phyloP scores from a whole-genome alignment of 805 yeast genomes.

The Aciculoconidium aculeatum region DNA sequence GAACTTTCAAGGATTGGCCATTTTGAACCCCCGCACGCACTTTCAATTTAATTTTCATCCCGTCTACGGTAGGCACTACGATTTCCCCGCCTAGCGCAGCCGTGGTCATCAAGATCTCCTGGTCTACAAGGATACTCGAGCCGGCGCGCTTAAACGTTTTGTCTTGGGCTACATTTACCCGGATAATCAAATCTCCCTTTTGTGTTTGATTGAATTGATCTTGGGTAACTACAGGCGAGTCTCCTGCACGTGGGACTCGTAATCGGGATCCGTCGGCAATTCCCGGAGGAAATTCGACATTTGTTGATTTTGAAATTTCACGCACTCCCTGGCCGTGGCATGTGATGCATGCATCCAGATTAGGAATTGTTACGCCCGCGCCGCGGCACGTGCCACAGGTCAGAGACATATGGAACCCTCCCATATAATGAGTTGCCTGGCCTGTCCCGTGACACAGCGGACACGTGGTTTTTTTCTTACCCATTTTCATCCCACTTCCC shows the following conservation, averaged over 20 bases:
- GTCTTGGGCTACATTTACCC: constrained; percentile 75
- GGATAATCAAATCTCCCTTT: constrained; percentile 84
- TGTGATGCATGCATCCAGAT: constrained; percentile 61
- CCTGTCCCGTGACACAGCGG: constrained; percentile 91
- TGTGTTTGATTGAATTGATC: constrained; percentile 62
- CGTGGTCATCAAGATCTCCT: constrained; percentile 84
- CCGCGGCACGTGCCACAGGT: constrained; percentile 89
- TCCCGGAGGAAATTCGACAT: constrained; percentile 84
- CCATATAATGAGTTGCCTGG: constrained; percentile 75
- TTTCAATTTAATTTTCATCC: constrained; percentile 66
- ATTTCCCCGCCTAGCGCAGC: constrained; percentile 94
- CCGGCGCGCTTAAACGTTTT: constrained; percentile 61
- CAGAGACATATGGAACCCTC: constrained; percentile 95
- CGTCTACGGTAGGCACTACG: constrained; percentile 86
- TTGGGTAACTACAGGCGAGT: constrained; percentile 70
- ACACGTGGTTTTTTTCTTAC: constrained; percentile 74
- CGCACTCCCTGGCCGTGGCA: constrained; percentile 92
- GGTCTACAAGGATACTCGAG: constrained; percentile 57
- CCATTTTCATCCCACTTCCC: constrained; percentile 80
- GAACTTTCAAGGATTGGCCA: constrained; percentile 67
- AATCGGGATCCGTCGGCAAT: constrained; percentile 80
- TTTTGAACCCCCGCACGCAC: constrained; percentile 81
- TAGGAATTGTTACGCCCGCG: constrained; percentile 70
- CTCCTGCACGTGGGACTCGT: constrained; percentile 85
- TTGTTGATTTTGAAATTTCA: constrained; percentile 61